These are phyloP conservation scores for Globisporangium cystogenes DNA, from an alignment of 352 stramenopile species.

Conservation along the genomic window DNA sequence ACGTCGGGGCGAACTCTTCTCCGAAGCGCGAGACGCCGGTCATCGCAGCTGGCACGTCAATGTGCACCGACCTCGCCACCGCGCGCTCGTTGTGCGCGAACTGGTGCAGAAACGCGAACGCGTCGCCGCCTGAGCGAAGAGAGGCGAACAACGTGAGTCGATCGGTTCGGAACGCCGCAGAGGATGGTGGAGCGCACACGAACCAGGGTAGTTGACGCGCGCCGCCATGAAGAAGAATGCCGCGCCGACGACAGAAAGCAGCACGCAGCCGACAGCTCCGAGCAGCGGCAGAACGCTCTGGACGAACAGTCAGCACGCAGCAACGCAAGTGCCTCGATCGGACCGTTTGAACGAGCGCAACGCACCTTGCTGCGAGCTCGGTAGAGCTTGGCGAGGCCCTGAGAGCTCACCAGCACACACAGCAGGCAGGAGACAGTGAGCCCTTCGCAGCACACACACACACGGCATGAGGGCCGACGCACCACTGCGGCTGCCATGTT, in stretches of 20 bases:
- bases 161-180: background rate
- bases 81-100: conserved; percentile 23
- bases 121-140: conserved; percentile 46
- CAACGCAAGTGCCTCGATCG: background rate
- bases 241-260: conserved; percentile 35
- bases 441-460: background rate
- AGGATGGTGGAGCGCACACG: background rate
- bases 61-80: conserved; percentile 63
- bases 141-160: background rate
- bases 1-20: conserved; percentile 57
- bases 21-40: conserved; percentile 90
- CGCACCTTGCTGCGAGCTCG: conserved; percentile 47
- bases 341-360: background rate
- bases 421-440: no score
- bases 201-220: conserved; percentile 92
- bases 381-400: conserved; percentile 73
- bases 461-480: conserved; percentile 4
- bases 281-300: conserved; percentile 53
- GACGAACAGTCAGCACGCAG: background rate
- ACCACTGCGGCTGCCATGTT: conserved; percentile 92
- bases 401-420: background rate
- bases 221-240: conserved; percentile 71
- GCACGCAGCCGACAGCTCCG: conserved; percentile 37
- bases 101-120: conserved; percentile 57
- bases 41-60: conserved; percentile 93